phyloP scores from a whole-genome alignment of 2,329 filamentous ascomycete species.

The Aureobasidium sp. region DNA sequence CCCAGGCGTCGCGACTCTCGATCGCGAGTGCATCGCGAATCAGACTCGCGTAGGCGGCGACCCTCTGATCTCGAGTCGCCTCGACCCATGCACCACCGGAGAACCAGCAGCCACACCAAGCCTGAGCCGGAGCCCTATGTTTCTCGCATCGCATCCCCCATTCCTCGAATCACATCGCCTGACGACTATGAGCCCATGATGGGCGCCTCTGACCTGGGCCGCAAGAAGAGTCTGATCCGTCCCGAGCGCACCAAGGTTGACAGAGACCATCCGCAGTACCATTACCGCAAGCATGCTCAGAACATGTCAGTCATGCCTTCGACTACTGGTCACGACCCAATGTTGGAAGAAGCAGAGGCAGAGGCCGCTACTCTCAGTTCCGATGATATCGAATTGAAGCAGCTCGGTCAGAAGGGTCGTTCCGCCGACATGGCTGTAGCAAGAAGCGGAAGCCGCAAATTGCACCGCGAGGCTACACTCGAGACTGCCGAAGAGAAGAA shows the following conservation, averaged over 20 bases:
- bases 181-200: slow-evolving; percentile 45
- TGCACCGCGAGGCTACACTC: slow-evolving; percentile 48
- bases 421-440: neutral
- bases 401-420: slow-evolving; percentile 32
- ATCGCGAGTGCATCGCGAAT: slow-evolving; percentile 24
- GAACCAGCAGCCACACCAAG: slow-evolving; percentile 25
- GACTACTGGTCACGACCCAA: slow-evolving; percentile 83
- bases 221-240: slow-evolving; percentile 82
- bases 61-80: slow-evolving; percentile 65
- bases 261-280: slow-evolving; percentile 83
- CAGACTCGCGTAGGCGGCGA: slow-evolving; percentile 56
- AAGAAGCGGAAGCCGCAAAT: slow-evolving; percentile 24
- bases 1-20: slow-evolving; percentile 7
- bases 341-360: slow-evolving; percentile 56
- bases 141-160: neutral
- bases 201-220: slow-evolving; percentile 41
- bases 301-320: slow-evolving; percentile 88
- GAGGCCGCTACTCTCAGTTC: slow-evolving; percentile 47
- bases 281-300: slow-evolving; percentile 90
- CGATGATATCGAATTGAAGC: slow-evolving; percentile 53
- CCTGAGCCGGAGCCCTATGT: slow-evolving; percentile 19
- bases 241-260: slow-evolving; percentile 83
- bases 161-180: slow-evolving; percentile 16
- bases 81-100: slow-evolving; percentile 29
- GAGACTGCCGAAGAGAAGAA: slow-evolving; percentile 53